Conservation (phyloP, 2,329 filamentous ascomycete species). For the Calonectria pauciramosa region DNA sequence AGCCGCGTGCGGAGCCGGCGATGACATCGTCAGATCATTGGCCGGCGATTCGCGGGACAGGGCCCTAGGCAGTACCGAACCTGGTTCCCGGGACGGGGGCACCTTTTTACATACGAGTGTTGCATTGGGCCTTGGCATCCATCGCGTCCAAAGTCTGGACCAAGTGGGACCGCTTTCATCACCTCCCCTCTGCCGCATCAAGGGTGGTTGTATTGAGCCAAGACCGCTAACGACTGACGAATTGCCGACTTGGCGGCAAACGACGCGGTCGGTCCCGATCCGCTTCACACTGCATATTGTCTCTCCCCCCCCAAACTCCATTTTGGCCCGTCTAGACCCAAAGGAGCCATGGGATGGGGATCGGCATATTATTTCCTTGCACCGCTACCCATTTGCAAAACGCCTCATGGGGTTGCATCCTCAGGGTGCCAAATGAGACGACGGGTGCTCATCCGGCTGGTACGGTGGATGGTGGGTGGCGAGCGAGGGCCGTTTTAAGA, state of each 20-base stretch:
- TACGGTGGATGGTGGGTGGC: too few relatives aligned
- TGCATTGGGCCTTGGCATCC: neutral
- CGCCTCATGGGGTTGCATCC: neutral
- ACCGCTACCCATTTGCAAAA: neutral
- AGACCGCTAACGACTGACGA: too few relatives aligned
- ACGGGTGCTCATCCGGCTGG: neutral
- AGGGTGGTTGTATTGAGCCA: neutral
- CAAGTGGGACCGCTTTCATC: neutral
- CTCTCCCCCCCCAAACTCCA: neutral
- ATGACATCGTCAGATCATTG: neutral
- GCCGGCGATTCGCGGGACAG: neutral
- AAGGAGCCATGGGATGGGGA: neutral
- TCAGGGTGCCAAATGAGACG: neutral
- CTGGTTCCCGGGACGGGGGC: slow-evolving; percentile 5
- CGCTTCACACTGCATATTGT: neutral
- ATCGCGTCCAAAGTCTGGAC: too few relatives aligned
- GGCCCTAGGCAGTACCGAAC: neutral
- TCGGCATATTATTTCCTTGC: neutral
- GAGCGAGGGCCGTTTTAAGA: neutral
- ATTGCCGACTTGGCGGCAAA: too few relatives aligned
- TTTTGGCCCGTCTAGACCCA: neutral
- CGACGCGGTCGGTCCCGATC: neutral
- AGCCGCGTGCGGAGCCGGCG: neutral
- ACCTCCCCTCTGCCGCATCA: neutral
- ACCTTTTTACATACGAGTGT: neutral